These are phyloP conservation scores for Cryphonectria japonica DNA, from an alignment of 2,329 filamentous ascomycete species.

Conservation along the genomic window DNA sequence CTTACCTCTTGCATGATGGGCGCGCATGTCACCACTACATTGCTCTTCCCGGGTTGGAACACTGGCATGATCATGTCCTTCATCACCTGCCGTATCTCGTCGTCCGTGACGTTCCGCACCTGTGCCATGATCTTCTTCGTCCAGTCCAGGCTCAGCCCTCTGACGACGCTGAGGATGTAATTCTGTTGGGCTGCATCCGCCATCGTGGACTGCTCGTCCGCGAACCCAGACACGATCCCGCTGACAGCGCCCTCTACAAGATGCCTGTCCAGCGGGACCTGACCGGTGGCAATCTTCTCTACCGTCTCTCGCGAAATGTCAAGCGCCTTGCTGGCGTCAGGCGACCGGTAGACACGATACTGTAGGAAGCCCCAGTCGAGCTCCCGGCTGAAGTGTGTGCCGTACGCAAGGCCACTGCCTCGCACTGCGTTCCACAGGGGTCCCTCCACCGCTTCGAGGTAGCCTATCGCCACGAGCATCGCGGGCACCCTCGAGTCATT, in stretches of 20 bases:
- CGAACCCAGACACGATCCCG: slow-evolving; percentile 82
- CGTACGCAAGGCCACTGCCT: slow-evolving; percentile 91
- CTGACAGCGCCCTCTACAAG: slow-evolving; percentile 90
- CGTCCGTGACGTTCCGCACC: slow-evolving; percentile 74
- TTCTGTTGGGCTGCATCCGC: slow-evolving; percentile 79
- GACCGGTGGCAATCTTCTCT: slow-evolving; percentile 72
- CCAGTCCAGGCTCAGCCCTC: slow-evolving; percentile 76
- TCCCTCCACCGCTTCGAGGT: slow-evolving; percentile 91
- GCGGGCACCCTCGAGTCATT: slow-evolving; percentile 79
- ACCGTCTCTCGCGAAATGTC: slow-evolving; percentile 75
- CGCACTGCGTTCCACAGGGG: slow-evolving; percentile 93
- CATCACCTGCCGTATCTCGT: slow-evolving; percentile 78
- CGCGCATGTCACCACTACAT: slow-evolving; percentile 87
- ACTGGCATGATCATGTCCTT: slow-evolving; percentile 75
- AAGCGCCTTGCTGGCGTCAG: slow-evolving; percentile 87
- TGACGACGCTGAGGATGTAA: slow-evolving; percentile 81
- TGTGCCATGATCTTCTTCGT: slow-evolving; percentile 75
- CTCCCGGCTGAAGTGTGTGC: slow-evolving; percentile 77
- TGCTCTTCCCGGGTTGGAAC: slow-evolving; percentile 79
- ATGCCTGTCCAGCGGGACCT: slow-evolving; percentile 73
- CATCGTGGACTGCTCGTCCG: slow-evolving; percentile 88
- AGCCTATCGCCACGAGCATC: slow-evolving; percentile 84
- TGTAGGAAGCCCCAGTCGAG: slow-evolving; percentile 79
- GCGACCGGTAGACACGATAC: slow-evolving; percentile 87
- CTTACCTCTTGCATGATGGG: slow-evolving; percentile 82